Base-by-base conservation (phyloP, 192 early-diverging fungal genomes). In the Backusella luteola region DNA sequence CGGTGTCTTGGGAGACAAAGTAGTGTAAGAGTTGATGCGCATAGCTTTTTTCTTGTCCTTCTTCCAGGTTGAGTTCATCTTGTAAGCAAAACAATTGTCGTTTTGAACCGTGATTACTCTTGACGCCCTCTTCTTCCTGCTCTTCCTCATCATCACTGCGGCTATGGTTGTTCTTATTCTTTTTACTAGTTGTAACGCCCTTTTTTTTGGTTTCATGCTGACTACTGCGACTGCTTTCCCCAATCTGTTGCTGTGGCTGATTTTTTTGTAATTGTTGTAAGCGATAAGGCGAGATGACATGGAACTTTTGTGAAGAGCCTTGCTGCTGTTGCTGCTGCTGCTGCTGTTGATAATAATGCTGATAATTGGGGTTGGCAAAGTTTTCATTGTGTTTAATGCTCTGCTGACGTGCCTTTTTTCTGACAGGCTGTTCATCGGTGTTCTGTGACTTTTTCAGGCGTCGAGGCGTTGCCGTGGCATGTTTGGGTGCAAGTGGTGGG, bases 401-500 rank as follows among this genome's bases (percentile, higher is more conserved):
- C 21, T 35, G 63, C 75, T 73, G 82, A 26, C 77, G 80, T 59
- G 80, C 53, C 63, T 85, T 87, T 38, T 82, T 86, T 35, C 82
- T 86, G 19, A 29, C 23, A 63, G 56, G 56, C 3, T 29, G 23
- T 29, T 26, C 56, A 4, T 14, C 26, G 2, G 21, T 63, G 2
- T 21, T 21, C 21, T 79, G 80, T 42, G 81, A 44, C 72, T 86
- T 90, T 39, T 81, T 75, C 19, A 85, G 83, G 49, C 78, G 81
- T 39, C 66, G 46, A 9, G 84, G 73, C 17, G 88, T 82, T 1
- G 87, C 87, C 0, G 87, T 90, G 44, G 86, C 69, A 70, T 90
- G 89, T 67, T 88, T 88, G 0, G 89, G 89, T 26, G 89, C 89
- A 17, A 86, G 59, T 39, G 89, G 89, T 11, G 89, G 89, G 32